A percentile compares a stretch with the other conserved stretches of the same genome.
These are phyloP conservation scores for Myxozyma neglecta DNA, from an alignment of 805 yeast genomes.

Conservation along the genomic window DNA sequence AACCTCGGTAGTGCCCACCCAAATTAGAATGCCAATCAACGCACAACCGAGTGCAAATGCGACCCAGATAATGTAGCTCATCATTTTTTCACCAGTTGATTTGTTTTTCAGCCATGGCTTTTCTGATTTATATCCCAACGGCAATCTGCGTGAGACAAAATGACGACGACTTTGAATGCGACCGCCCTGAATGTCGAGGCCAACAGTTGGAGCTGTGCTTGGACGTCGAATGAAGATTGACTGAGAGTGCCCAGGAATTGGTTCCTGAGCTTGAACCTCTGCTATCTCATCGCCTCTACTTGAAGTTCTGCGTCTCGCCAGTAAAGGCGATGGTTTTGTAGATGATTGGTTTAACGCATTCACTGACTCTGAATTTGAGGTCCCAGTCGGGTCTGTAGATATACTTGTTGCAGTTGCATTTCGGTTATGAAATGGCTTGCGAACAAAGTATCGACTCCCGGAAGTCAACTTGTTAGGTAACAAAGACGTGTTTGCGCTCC, in stretches of 20 bases:
- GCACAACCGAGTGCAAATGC: conserved; percentile 10
- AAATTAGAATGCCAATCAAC: conserved; percentile 18
- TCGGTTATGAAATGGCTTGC: background rate
- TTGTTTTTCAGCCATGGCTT: conserved; percentile 26
- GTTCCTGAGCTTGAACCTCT: too few relatives aligned
- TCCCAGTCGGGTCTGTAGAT: too few relatives aligned
- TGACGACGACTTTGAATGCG: conserved; percentile 12
- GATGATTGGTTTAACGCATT: background rate
- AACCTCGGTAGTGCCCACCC: conserved; percentile 24
- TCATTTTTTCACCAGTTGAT: conserved; percentile 11
- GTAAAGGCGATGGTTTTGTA: too few relatives aligned
- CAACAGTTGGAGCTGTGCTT: background rate
- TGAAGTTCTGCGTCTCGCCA: too few relatives aligned
- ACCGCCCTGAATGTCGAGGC: background rate
- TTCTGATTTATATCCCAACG: conserved; percentile 20
- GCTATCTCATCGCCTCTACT: too few relatives aligned
- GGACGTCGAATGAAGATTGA: background rate
- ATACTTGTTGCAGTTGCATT: background rate
- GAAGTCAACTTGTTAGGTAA: background rate
- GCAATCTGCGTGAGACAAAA: conserved; percentile 23
- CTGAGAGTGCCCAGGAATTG: background rate
- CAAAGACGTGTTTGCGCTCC: background rate
- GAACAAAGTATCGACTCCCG: background rate
- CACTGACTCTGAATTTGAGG: background rate
- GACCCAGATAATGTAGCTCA: conserved; percentile 4